Conservation (phyloP, 768 basidiomycete species). For the Thelephora ganbajun region DNA sequence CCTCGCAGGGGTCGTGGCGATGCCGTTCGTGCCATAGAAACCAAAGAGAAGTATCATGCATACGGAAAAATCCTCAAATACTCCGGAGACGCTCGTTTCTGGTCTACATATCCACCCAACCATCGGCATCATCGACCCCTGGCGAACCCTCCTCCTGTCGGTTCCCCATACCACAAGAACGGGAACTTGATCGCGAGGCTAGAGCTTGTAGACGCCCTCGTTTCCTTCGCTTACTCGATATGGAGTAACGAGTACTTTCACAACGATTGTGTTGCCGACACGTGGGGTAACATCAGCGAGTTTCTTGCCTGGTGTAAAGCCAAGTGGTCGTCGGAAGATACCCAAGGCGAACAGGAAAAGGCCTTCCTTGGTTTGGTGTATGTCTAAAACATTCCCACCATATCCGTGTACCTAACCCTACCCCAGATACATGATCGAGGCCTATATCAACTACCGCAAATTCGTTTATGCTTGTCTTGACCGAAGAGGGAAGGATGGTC, state of each 20-base stretch:
- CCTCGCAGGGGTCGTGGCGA: conserved; percentile 39
- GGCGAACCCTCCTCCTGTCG: conserved; percentile 44
- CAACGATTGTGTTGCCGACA: conserved; percentile 39
- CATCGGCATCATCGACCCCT: conserved; percentile 55
- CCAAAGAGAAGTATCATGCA: conserved; percentile 58
- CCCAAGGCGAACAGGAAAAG: conserved; percentile 32
- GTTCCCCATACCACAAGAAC: conserved; percentile 61
- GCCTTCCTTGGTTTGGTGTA: conserved; percentile 74
- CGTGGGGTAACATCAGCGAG: conserved; percentile 56
- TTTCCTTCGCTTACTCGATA: conserved; percentile 73
- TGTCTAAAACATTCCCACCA: conserved; percentile 24
- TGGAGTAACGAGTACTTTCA: conserved; percentile 64
- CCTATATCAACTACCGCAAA: conserved; percentile 49
- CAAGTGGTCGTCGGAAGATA: conserved; percentile 41
- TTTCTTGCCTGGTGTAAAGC: conserved; percentile 62
- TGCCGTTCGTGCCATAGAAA: conserved; percentile 40
- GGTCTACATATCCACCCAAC: conserved; percentile 53
- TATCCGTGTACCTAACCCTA: conserved; percentile 3
- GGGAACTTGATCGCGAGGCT: conserved; percentile 65
- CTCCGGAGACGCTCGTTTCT: conserved; percentile 68
- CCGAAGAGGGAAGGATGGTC: background rate
- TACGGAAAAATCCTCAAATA: conserved; percentile 70
- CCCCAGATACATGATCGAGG: conserved; percentile 66
- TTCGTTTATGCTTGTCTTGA: conserved; percentile 18
- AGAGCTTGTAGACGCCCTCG: conserved; percentile 68